Base-by-base conservation (phyloP, 768 basidiomycete species). In the Xerocomus potaroensis region DNA sequence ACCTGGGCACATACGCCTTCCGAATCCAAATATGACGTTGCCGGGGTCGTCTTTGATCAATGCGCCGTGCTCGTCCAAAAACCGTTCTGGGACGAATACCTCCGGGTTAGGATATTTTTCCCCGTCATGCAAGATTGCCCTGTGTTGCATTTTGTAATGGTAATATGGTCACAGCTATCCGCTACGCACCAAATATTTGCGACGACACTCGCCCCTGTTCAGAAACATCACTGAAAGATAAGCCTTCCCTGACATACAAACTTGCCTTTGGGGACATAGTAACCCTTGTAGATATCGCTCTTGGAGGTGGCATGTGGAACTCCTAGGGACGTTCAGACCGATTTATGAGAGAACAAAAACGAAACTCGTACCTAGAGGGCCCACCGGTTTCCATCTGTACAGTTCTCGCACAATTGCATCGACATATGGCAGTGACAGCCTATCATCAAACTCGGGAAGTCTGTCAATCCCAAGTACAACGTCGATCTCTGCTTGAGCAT, bases 261-360 rank as follows among this genome's bases (percentile, higher is more conserved):
- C 48, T 8, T 34, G 37, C 54, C 54, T 40, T 55, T 51, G 18
- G 58, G 58, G 30, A 60, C 57, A 38, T 48, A 60, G 23, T 41
- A 51, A 23, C 49, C 53, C 16, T 46, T 42, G 37, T 54, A 56
- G 15, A 46, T n/a, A 30, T 56, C 55, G 9, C 36, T 47, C 27
- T 16, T 35, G 11, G 35, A 38, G 16, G 48, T 35, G 14, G 53
- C 45, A 40, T 54, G 55, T 2, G 55, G 49, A 29, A 48, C 21
- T 4, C 47, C 52, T 54, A 29, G 11, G 21, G 21, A 14, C 6
- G 19, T 21, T 14, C 16, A 15, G 15, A 15, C 21, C 16, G 10
- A 15, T 26, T 34, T 16, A 14, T 4, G 11, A 26, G 24, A 24
- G 18, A 4, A 31, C 12, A n/a, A 21, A 21, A 12, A 8, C 11